phyloP scores from a whole-genome alignment of 2,329 filamentous ascomycete genomes.

The Lojkania enalia region DNA sequence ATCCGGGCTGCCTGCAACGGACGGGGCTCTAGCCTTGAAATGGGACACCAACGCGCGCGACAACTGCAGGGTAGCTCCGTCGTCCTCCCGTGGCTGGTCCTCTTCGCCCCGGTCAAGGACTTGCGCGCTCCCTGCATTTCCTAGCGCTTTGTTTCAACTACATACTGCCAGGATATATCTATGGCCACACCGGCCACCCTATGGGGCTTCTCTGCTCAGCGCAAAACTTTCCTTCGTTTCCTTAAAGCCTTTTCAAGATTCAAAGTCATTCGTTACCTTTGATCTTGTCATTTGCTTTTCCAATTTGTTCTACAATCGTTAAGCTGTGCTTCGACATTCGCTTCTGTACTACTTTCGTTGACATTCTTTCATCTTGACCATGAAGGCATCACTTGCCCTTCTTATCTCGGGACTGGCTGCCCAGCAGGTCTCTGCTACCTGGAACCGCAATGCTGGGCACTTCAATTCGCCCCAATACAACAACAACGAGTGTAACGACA shows the following conservation, averaged over 20 bases:
- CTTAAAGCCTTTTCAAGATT: conserved; percentile 20
- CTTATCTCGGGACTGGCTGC: conserved; percentile 52
- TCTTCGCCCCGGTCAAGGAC: conserved; percentile 17
- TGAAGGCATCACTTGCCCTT: conserved; percentile 50
- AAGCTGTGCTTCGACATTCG: conserved; percentile 24
- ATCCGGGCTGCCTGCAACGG: conserved; percentile 18
- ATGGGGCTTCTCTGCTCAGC: conserved; percentile 19
- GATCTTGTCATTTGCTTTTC: conserved; percentile 36
- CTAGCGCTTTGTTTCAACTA: conserved; percentile 23
- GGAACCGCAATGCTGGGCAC: conserved; percentile 53
- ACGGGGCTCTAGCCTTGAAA: conserved; percentile 15
- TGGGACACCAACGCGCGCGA: conserved; percentile 32
- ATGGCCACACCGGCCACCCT: conserved; percentile 21
- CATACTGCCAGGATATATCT: conserved; percentile 34
- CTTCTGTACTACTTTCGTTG: conserved; percentile 16
- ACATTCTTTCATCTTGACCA: conserved; percentile 36
- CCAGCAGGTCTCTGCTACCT: conserved; percentile 54
- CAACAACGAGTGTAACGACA: conserved; percentile 74
- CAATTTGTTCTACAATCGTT: conserved; percentile 30
- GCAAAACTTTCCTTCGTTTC: conserved; percentile 23
- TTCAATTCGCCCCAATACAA: conserved; percentile 73
- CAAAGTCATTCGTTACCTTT: conserved; percentile 47
- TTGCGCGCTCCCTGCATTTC: conserved; percentile 17
- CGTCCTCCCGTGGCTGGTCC: conserved; percentile 33
- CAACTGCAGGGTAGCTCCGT: conserved; percentile 29